A percentile compares a stretch with the other conserved stretches of the same genome.
Evolutionary conservation across 2,329 filamentous ascomycete species (phyloP).

Genomic region (Fusarium oligoseptatum): DNA sequence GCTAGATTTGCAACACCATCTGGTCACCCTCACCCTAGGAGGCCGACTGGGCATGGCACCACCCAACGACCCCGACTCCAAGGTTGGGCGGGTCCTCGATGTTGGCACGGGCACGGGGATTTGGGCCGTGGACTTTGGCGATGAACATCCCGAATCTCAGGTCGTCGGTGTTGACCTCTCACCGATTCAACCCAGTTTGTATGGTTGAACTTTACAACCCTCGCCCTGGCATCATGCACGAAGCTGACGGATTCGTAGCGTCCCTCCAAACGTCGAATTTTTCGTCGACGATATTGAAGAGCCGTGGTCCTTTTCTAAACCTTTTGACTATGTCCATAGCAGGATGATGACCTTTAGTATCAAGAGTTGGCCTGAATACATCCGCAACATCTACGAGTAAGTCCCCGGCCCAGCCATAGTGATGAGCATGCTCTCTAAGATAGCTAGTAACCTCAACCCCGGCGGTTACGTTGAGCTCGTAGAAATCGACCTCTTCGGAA

Average conservation of each 20-base stretch:
- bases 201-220: background rate
- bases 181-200: conserved; percentile 37
- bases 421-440: background rate
- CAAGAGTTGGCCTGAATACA: conserved; percentile 28
- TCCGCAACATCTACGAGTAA: conserved; percentile 26
- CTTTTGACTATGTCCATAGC: conserved; percentile 41
- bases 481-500: conserved; percentile 30
- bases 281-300: conserved; percentile 39
- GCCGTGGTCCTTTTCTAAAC: conserved; percentile 28
- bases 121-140: conserved; percentile 37
- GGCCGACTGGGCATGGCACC: conserved; percentile 31
- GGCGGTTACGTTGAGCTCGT: conserved; percentile 33
- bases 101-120: conserved; percentile 40
- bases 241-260: conserved; percentile 3
- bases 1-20: conserved; percentile 34
- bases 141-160: conserved; percentile 23
- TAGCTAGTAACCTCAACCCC: conserved; percentile 18
- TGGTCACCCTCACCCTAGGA: conserved; percentile 29
- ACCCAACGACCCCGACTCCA: conserved; percentile 24
- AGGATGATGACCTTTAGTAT: conserved; percentile 39
- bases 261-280: conserved; percentile 38
- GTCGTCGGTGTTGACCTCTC: conserved; percentile 36
- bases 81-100: conserved; percentile 29
- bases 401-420: fast-evolving
- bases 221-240: background rate